Evolutionary conservation across 192 early-diverging fungal species (phyloP).

Genomic region (Obelidium mucronatum): DNA sequence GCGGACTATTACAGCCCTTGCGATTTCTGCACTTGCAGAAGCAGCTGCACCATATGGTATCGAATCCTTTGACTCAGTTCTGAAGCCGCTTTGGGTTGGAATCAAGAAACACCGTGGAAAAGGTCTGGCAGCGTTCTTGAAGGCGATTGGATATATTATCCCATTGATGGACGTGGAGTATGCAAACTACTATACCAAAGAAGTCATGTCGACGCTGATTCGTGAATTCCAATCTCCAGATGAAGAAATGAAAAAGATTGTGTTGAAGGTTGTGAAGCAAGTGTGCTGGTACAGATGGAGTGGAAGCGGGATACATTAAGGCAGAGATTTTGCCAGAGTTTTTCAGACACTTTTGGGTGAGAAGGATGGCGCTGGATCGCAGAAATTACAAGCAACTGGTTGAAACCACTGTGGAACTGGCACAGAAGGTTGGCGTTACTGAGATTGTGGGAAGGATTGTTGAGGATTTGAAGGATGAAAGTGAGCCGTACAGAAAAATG

Average conservation of each 20-base stretch:
- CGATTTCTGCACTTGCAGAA: conserved; percentile 94
- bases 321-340: conserved; percentile 93
- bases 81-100: conserved; percentile 91
- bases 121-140: conserved; percentile 95
- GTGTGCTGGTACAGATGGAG: conserved; percentile 94
- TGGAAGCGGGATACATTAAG: conserved; percentile 84
- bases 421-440: conserved; percentile 90
- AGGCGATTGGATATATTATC: conserved; percentile 98
- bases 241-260: conserved; percentile 99
- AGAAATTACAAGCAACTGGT: conserved; percentile 93
- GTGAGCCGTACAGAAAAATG: conserved; percentile 94
- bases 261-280: conserved; percentile 96
- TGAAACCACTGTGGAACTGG: conserved; percentile 95
- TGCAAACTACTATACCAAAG: conserved; percentile 92
- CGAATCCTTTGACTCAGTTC: conserved; percentile 92
- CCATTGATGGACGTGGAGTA: conserved; percentile 97
- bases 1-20: conserved; percentile 92
- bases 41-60: conserved; percentile 98
- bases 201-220: conserved; percentile 91
- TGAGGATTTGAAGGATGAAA: conserved; percentile 94
- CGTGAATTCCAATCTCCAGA: conserved; percentile 97
- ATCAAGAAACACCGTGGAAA: conserved; percentile 96
- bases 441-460: conserved; percentile 89
- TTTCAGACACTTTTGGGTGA: conserved; percentile 97
- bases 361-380: conserved; percentile 95